A percentile compares a stretch with the other conserved stretches of the same genome.
phyloP scores from a whole-genome alignment of 257 asterid species.

The Nicotiana tomentosiformis region DNA sequence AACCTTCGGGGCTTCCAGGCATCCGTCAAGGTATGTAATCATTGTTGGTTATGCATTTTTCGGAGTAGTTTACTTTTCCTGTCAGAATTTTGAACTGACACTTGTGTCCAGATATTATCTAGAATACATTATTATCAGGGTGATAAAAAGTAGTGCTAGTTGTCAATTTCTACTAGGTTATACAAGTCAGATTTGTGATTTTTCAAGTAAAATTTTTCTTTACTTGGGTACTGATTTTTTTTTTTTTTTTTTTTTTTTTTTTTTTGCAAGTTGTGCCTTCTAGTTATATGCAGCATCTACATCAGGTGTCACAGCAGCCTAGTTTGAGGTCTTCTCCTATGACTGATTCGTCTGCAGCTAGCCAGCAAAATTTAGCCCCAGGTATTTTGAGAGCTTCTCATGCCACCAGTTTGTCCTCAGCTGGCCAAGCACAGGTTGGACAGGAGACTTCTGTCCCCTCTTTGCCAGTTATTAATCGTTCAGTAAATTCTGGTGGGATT shows the following conservation, averaged over 20 bases:
- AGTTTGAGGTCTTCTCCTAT: conserved; percentile 20
- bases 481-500: not conserved
- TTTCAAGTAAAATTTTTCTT: not conserved
- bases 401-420: conserved; percentile 11
- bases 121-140: not conserved
- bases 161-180: not conserved
- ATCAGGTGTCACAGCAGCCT: conserved; percentile 28
- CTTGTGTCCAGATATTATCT: not conserved
- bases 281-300: conserved; percentile 35
- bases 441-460: conserved; percentile 10
- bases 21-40: conserved; percentile 49
- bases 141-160: not conserved
- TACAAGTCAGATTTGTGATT: not conserved
- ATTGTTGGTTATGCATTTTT: conserved; percentile 5
- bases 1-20: conserved; percentile 39
- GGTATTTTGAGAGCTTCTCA: not conserved
- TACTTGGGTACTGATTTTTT: conserved; percentile 2
- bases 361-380: conserved; percentile 5
- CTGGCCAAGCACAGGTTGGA: conserved; percentile 14
- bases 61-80: not conserved
- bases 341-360: conserved; percentile 10
- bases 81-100: not conserved
- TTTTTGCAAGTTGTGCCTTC: conserved; percentile 36
- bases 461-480: not conserved
- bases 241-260: conserved; percentile 1